Percentiles rank a stretch among this genome's conserved stretches.
phyloP scores from a whole-genome alignment of 345 rosid genomes.

The Populus deltoides region DNA sequence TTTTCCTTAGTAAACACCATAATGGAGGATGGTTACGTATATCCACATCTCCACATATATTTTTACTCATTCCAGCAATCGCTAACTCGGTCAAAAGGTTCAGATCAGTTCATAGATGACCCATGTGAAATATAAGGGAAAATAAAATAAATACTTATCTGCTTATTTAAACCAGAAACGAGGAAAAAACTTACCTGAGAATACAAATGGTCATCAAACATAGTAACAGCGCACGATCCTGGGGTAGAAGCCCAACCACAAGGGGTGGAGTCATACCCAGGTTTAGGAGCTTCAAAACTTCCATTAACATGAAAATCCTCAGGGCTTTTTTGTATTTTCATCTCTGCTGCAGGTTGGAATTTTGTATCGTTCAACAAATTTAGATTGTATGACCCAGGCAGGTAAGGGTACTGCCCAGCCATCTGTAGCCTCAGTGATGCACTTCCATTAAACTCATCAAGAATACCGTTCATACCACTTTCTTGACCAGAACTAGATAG shows the following conservation, averaged over 20 bases:
- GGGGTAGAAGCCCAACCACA: constrained; percentile 59
- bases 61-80: background rate
- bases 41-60: background rate
- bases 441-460: constrained; percentile 52
- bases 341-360: constrained; percentile 45
- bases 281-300: constrained; percentile 51
- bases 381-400: constrained; percentile 40
- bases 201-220: constrained; percentile 56
- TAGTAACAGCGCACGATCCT: constrained; percentile 48
- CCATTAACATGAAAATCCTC: constrained; percentile 56
- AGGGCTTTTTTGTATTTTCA: constrained; percentile 48
- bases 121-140: background rate
- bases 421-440: constrained; percentile 45
- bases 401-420: constrained; percentile 44
- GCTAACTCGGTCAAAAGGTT: background rate
- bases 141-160: background rate
- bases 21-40: background rate
- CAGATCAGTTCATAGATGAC: constrained; percentile 2
- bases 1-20: background rate
- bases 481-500: constrained; percentile 61
- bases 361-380: constrained; percentile 43
- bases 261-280: constrained; percentile 40
- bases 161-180: background rate
- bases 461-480: constrained; percentile 39
- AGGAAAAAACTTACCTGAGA: constrained; percentile 40